phyloP scores from a whole-genome alignment of 2,329 filamentous ascomycete genomes.

The Paraconiothyrium sp. region DNA sequence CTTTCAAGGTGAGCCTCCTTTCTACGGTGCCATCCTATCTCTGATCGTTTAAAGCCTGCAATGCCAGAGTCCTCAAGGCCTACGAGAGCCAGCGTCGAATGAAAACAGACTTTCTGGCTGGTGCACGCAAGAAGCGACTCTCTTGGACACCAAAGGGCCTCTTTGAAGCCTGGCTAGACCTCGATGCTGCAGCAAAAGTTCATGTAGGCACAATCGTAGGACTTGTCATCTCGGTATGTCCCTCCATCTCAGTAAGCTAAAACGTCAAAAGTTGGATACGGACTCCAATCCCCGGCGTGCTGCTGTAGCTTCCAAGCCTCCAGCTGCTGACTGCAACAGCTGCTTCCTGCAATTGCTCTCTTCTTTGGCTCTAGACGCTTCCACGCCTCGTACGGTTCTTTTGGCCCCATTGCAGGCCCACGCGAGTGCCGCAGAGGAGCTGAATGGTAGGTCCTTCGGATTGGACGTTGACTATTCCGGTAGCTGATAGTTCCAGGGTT shows the following conservation, averaged over 20 bases:
- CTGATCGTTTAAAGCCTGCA: slow-evolving; percentile 39
- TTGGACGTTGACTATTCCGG: neutral
- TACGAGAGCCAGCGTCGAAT: slow-evolving; percentile 49
- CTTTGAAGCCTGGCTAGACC: slow-evolving; percentile 39
- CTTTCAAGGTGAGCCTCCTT: slow-evolving; percentile 43
- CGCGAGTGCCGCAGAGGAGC: slow-evolving; percentile 62
- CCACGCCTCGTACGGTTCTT: slow-evolving; percentile 65
- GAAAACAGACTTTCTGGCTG: slow-evolving; percentile 45
- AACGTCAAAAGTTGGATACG: neutral
- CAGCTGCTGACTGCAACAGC: slow-evolving; percentile 51
- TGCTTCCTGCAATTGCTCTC: slow-evolving; percentile 67
- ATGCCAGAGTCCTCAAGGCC: slow-evolving; percentile 47
- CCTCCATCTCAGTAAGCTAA: neutral
- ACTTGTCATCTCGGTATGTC: slow-evolving; percentile 42
- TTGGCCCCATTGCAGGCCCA: slow-evolving; percentile 58
- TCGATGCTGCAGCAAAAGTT: slow-evolving; percentile 47
- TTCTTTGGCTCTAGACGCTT: slow-evolving; percentile 73
- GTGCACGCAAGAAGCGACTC: slow-evolving; percentile 45
- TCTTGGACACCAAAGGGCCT: slow-evolving; percentile 42
- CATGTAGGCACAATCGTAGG: slow-evolving; percentile 42
- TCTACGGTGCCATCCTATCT: neutral
- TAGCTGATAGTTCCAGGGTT: slow-evolving; percentile 36
- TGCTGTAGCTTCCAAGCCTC: neutral
- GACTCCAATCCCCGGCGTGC: neutral
- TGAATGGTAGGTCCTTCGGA: slow-evolving; percentile 65